phyloP scores from a whole-genome alignment of 2,329 filamentous ascomycete species.

The Chaetomiaceae sp. region DNA sequence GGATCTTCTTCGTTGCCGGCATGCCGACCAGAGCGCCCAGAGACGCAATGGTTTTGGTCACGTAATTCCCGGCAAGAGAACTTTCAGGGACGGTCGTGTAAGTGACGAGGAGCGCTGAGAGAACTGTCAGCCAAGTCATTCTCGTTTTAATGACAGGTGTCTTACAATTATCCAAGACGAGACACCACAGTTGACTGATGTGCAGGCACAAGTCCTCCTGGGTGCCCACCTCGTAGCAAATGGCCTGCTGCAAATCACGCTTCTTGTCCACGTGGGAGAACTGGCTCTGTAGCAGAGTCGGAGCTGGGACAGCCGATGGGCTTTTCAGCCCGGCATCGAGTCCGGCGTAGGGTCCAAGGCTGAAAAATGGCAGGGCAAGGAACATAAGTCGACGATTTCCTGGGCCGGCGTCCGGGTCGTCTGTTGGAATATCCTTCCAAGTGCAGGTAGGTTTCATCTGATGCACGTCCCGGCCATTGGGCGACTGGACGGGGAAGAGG shows the following conservation, averaged over 20 bases:
- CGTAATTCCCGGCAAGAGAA: too few species aligned
- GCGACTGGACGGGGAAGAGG: too few species aligned
- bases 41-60: too few species aligned
- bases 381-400: too few species aligned
- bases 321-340: conserved; percentile 30
- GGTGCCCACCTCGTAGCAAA: conserved; percentile 36
- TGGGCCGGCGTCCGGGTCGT: too few species aligned
- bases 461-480: too few species aligned
- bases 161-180: conserved; percentile 43
- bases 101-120: too few species aligned
- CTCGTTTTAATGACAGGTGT: too few species aligned
- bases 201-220: conserved; percentile 41
- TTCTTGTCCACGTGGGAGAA: conserved; percentile 37
- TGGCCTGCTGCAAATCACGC: conserved; percentile 45
- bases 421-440: too few species aligned
- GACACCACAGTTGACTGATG: conserved; percentile 45
- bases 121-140: not conserved
- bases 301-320: conserved; percentile 37
- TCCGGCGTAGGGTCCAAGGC: conserved; percentile 41
- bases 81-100: too few species aligned
- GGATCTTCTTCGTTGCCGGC: too few species aligned
- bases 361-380: conserved; percentile 42
- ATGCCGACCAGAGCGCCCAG: too few species aligned
- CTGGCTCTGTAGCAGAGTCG: conserved; percentile 42
- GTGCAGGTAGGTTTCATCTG: conserved; percentile 36